A percentile compares a stretch with the other conserved stretches of the same genome.
These are phyloP conservation scores for Austroboletus novae-zelandiae DNA, from an alignment of 1,284 basidiomycete genomes.

Conservation along the genomic window DNA sequence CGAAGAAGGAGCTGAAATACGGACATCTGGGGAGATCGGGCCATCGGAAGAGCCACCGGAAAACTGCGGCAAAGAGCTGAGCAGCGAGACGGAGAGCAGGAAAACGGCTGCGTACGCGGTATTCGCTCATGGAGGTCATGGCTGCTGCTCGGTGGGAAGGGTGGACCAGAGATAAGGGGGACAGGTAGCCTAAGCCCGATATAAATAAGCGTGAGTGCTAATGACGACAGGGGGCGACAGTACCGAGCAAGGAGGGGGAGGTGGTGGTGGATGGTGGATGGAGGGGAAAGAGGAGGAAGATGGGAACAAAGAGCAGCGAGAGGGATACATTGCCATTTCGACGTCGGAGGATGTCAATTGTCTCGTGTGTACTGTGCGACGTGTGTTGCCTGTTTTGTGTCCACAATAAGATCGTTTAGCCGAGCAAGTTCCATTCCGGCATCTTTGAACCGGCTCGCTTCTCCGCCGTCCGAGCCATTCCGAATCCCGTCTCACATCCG, in stretches of 20 bases:
- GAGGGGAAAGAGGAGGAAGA: neutral
- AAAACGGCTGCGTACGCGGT: slow-evolving; percentile 9
- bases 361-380: slow-evolving; percentile 5
- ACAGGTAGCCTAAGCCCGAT: neutral
- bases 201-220: slow-evolving; percentile 3
- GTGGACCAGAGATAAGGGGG: neutral
- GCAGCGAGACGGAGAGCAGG: neutral
- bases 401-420: slow-evolving; percentile 23
- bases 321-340: neutral
- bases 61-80: slow-evolving; percentile 3
- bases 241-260: too few relatives aligned
- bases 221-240: neutral
- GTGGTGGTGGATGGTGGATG: neutral
- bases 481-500: neutral
- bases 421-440: slow-evolving; percentile 5
- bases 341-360: slow-evolving; percentile 17
- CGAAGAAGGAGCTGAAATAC: slow-evolving; percentile 1
- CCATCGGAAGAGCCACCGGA: neutral
- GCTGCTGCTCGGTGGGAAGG: neutral
- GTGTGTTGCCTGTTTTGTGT: slow-evolving; percentile 15
- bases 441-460: neutral
- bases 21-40: slow-evolving; percentile 25
- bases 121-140: neutral
- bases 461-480: neutral
- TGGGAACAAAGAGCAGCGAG: slow-evolving; percentile 2